Percentiles rank a stretch among this genome's conserved stretches.
These are phyloP conservation scores for Prunus davidiana DNA, from an alignment of 306 rosid genomes.

Conservation along the genomic window DNA sequence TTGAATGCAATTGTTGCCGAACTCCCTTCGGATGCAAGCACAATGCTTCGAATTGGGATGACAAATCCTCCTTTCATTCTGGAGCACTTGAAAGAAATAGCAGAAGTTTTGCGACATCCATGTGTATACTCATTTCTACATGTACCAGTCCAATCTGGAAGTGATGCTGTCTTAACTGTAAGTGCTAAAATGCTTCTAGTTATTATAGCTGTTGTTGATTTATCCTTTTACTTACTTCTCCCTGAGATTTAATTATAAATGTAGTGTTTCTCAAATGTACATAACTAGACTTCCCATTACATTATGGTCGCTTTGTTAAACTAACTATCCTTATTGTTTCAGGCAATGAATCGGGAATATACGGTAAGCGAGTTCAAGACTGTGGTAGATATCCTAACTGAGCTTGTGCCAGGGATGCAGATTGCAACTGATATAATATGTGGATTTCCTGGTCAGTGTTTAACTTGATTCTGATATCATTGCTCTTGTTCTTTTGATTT, in stretches of 20 bases:
- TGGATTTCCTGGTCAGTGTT: conserved; percentile 97
- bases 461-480: conserved; percentile 10
- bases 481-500: conserved; percentile 4
- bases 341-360: conserved; percentile 99
- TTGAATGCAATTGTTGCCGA: conserved; percentile 75
- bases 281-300: conserved; percentile 12
- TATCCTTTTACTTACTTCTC: neutral
- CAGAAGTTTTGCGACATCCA: conserved; percentile 79
- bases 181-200: conserved; percentile 17
- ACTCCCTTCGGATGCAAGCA: conserved; percentile 81
- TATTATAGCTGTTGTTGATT: neutral
- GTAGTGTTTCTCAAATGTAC: neutral
- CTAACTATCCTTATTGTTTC: conserved; percentile 37
- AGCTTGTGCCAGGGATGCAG: conserved; percentile 98
- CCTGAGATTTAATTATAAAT: neutral
- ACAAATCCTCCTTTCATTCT: conserved; percentile 98
- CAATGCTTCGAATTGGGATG: conserved; percentile 98
- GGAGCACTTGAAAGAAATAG: conserved; percentile 94
- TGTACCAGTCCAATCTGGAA: conserved; percentile 97
- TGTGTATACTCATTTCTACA: conserved; percentile 93
- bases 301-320: conserved; percentile 7
- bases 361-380: conserved; percentile 83
- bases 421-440: conserved; percentile 98
- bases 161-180: conserved; percentile 75
- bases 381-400: conserved; percentile 89